A percentile compares a stretch with the other conserved stretches of the same genome.
Evolutionary conservation across 2,329 filamentous ascomycete genomes (phyloP).

Genomic region (Sporothrix curviconia): DNA sequence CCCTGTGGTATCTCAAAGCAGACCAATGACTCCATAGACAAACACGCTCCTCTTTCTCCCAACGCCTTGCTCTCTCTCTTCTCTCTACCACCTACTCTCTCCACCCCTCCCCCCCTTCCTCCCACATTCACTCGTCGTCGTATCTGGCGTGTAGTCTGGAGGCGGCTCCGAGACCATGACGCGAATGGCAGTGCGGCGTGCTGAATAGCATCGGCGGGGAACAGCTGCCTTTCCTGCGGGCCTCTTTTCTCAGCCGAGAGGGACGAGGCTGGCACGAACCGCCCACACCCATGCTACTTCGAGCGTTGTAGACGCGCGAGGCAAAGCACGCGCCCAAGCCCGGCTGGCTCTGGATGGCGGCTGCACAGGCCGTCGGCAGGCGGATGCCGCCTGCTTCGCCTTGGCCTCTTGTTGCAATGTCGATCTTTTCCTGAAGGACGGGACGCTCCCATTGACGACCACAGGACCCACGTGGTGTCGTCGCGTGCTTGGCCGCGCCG

Average conservation of each 20-base stretch:
- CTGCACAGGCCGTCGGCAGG: background rate
- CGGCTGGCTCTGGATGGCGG: background rate
- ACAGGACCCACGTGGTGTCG: constrained; percentile 5
- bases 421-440: constrained; percentile 1
- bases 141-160: no score
- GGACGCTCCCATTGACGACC: constrained; percentile 11
- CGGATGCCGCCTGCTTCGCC: background rate
- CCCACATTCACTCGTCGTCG: no score
- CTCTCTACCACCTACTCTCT: no score
- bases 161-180: constrained; percentile 3
- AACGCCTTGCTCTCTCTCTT: no score
- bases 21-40: no score
- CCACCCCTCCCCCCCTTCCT: no score
- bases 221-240: no score
- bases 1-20: no score
- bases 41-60: no score
- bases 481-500: background rate
- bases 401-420: background rate
- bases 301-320: constrained; percentile 11
- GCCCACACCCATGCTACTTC: constrained; percentile 9
- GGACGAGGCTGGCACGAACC: background rate
- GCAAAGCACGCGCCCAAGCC: constrained; percentile 11
- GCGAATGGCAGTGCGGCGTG: background rate
- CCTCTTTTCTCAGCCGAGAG: background rate
- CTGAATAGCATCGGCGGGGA: background rate